Conservation (phyloP, 768 basidiomycete genomes). For the Antrodiella citrinella region DNA sequence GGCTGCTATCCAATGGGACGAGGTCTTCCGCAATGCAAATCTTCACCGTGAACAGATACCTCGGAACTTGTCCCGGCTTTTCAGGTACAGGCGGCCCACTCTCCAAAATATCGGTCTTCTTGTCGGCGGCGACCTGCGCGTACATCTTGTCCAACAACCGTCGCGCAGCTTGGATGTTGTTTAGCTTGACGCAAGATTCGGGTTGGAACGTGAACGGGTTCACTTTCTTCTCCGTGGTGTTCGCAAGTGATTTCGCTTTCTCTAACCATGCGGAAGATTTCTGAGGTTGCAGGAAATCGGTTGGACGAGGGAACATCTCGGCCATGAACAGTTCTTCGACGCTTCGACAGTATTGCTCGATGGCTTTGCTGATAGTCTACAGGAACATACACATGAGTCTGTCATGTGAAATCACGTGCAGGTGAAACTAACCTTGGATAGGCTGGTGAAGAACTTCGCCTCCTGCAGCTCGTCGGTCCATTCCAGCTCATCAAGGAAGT, state of each 20-base stretch:
- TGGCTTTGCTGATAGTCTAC: conserved; percentile 83
- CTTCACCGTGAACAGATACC: conserved; percentile 90
- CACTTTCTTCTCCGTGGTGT: conserved; percentile 79
- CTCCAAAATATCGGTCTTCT: conserved; percentile 57
- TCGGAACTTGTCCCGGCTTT: conserved; percentile 50
- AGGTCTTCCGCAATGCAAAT: conserved; percentile 86
- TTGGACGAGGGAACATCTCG: conserved; percentile 89
- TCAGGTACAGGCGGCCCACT: conserved; percentile 63
- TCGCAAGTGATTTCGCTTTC: conserved; percentile 71
- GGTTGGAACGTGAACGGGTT: conserved; percentile 93
- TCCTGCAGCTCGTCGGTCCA: conserved; percentile 91
- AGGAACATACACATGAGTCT: not conserved
- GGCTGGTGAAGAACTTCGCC: conserved; percentile 80
- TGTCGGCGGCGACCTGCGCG: conserved; percentile 84
- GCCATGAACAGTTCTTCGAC: conserved; percentile 85
- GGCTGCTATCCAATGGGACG: conserved; percentile 66
- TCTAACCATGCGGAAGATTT: conserved; percentile 87
- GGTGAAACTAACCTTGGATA: conserved; percentile 64
- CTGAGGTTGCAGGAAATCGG: conserved; percentile 73
- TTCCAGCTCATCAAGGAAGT: conserved; percentile 79
- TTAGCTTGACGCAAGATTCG: conserved; percentile 93
- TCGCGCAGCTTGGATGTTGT: conserved; percentile 92
- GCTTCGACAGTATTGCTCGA: conserved; percentile 85
- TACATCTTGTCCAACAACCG: conserved; percentile 92
- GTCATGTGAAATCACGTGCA: not conserved